Evolutionary conservation across 202 grass and related monocot species (phyloP), one percentile per base, ranked within the genome.

Genomic region (Schoenoplectus tabernaemontani): DNA sequence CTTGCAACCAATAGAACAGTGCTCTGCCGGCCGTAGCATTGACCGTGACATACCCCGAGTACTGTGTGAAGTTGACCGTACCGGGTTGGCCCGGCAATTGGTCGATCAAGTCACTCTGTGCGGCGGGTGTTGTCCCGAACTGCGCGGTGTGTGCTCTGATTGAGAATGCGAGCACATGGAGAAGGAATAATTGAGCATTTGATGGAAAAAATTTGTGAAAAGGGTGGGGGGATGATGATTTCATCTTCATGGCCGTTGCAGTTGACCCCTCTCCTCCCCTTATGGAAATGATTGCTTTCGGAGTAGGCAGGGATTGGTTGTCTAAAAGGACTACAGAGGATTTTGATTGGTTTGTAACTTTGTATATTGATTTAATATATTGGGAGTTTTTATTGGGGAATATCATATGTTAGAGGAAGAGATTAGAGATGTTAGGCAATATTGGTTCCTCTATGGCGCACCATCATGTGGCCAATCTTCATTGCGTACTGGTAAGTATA

Each of bases 1-100:
- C 94, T 39, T 88, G 70, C 9, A 97, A 79, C 94, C 83, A 88
- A 44, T 93, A 97, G 63, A 97, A 97, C 9, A 97, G 84, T 16
- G 94, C 64, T 17, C 94, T 81, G 0, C 91, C 91, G 0, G 87
- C 82, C 9, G 0, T 22, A 76, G 82, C 38, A 54, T 92, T 57
- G 9, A 93, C 91, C 2, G 87, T 88, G 9, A 93, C 59, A 82
- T 97, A 92, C 11, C 89, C 91, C 0, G 94, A 90, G 84, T 92
- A 97, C 73, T 92, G 92, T 4, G 69, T 65, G 81, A 97, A 97
- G 83, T 87, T 88, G 42, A 90, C 86, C 0, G 34, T 58, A 32
- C 77, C 26, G 9, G 84, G 89, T 79, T 94, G 89, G 1, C 91
- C 89, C 0, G 89, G 91, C 13, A 97, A 85, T 43, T 47, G 23